These are phyloP conservation scores for Eucommia ulmoides DNA, from an alignment of 257 asterid species.

Conservation along the genomic window DNA sequence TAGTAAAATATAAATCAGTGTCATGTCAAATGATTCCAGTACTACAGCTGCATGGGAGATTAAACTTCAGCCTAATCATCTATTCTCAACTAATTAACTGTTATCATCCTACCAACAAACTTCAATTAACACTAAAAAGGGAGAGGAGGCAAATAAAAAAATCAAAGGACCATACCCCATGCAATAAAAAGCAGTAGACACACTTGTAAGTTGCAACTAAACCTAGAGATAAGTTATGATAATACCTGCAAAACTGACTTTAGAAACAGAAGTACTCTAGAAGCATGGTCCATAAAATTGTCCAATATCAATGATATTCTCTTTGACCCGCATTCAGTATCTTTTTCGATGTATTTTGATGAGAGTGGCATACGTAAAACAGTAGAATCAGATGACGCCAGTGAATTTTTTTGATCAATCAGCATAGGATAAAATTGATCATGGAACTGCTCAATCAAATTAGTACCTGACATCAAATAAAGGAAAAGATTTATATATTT, in stretches of 20 bases:
- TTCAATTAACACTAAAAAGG: background rate
- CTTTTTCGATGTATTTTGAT: conserved; percentile 46
- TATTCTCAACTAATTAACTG: background rate
- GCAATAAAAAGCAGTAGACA: background rate
- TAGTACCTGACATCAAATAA: conserved; percentile 52
- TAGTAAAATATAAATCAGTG: no score
- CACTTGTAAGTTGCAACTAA: background rate
- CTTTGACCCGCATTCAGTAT: conserved; percentile 31
- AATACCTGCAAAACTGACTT: conserved; percentile 82
- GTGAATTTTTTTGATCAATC: conserved; percentile 50
- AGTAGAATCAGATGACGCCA: conserved; percentile 62
- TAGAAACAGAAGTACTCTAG: conserved; percentile 52
- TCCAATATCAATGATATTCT: conserved; percentile 36
- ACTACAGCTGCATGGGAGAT: no score
- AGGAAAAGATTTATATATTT: no score
- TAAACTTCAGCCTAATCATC: no score
- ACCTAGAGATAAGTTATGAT: background rate
- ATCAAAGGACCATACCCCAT: background rate
- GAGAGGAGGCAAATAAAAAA: background rate
- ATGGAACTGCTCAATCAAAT: conserved; percentile 58
- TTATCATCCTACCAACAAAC: no score
- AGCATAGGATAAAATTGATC: conserved; percentile 89
- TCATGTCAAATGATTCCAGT: no score
- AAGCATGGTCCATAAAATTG: conserved; percentile 68
- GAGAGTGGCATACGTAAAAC: conserved; percentile 90